Conservation (phyloP, 2,329 filamentous ascomycete genomes). For the Exophiala dermatitidis region DNA sequence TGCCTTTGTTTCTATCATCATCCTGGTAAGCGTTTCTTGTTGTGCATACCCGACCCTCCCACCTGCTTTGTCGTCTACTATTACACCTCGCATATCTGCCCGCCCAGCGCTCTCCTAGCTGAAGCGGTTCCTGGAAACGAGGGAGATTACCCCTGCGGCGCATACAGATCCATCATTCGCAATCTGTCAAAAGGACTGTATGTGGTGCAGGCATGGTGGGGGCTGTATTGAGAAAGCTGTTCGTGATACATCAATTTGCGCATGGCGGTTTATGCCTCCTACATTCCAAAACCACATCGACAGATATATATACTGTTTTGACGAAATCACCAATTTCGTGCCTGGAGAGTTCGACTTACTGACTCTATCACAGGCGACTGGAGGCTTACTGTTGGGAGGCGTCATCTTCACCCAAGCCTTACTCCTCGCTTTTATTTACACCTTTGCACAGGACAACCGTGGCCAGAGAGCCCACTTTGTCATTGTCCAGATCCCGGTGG, state of each 20-base stretch:
- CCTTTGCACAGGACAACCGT: slow-evolving; percentile 76
- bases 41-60: slow-evolving; percentile 20
- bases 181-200: slow-evolving; percentile 51
- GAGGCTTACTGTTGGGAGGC: slow-evolving; percentile 34
- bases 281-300: slow-evolving; percentile 41
- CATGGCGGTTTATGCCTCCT: slow-evolving; percentile 60
- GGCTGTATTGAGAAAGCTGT: slow-evolving; percentile 63
- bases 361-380: slow-evolving; percentile 36
- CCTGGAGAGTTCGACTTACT: neutral
- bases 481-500: slow-evolving; percentile 74
- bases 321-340: neutral
- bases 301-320: slow-evolving; percentile 11
- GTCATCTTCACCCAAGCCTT: slow-evolving; percentile 49
- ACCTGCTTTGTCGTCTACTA: slow-evolving; percentile 15
- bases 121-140: slow-evolving; percentile 78
- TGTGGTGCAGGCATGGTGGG: slow-evolving; percentile 69
- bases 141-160: slow-evolving; percentile 69
- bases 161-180: slow-evolving; percentile 59
- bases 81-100: slow-evolving; percentile 67
- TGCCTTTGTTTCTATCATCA: slow-evolving; percentile 61
- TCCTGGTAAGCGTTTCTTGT: slow-evolving; percentile 61
- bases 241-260: slow-evolving; percentile 47
- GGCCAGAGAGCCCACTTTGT: slow-evolving; percentile 70
- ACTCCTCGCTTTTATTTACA: slow-evolving; percentile 74
- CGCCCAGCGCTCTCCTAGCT: slow-evolving; percentile 64